Evolutionary conservation across 208 protist genomes (phyloP).

Genomic region (Naegleria fowleri): DNA sequence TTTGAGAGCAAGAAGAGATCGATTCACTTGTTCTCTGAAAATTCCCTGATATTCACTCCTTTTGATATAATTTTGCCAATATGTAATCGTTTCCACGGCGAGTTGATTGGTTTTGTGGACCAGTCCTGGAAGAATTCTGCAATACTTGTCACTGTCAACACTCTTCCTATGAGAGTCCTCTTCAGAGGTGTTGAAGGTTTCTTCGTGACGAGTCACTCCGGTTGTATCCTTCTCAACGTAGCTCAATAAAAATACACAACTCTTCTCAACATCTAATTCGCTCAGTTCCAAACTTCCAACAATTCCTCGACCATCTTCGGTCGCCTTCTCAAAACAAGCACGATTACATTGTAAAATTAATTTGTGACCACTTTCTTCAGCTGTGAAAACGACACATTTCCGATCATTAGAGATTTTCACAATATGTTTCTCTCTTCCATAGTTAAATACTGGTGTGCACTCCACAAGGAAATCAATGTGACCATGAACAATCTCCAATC

Average conservation of each 20-base stretch:
- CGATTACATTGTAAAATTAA: background rate
- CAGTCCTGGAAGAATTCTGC: background rate
- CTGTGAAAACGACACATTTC: background rate
- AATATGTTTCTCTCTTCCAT: background rate
- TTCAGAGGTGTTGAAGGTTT: no score
- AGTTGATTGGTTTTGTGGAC: background rate
- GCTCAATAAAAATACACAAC: background rate
- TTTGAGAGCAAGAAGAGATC: background rate
- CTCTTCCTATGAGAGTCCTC: background rate
- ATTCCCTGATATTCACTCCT: background rate
- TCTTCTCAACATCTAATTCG: background rate
- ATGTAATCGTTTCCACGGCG: background rate
- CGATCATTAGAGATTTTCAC: background rate
- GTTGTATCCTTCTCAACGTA: background rate
- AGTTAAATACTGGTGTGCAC: background rate
- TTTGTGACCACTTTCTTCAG: background rate
- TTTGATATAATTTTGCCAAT: background rate
- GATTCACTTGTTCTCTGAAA: background rate
- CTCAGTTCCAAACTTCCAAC: background rate
- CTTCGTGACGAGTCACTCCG: no score
- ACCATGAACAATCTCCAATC: background rate
- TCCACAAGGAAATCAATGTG: background rate
- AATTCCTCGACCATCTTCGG: background rate
- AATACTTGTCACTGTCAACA: background rate
- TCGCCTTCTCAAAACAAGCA: background rate